Percentiles rank a stretch among this genome's conserved stretches.
phyloP scores from a whole-genome alignment of 495 filamentous ascomycete species.

The Penicillium waksmanii region DNA sequence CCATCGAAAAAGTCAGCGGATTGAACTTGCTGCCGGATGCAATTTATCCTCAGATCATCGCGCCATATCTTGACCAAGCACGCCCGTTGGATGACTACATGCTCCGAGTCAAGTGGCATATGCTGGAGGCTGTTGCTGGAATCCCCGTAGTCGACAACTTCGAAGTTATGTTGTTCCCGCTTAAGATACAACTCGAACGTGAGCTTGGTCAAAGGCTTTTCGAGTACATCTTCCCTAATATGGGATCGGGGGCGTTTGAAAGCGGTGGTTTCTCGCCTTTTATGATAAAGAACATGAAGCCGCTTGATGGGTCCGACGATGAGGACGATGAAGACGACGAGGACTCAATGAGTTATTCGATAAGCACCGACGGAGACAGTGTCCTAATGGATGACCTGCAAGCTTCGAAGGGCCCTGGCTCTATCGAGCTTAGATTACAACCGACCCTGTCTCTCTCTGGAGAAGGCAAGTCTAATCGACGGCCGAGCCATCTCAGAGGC shows the following conservation, averaged over 20 bases:
- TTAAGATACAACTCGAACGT: constrained; percentile 91
- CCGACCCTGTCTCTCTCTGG: constrained; percentile 73
- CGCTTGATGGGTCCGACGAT: constrained; percentile 60
- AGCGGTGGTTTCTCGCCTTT: constrained; percentile 78
- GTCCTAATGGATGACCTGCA: constrained; percentile 40
- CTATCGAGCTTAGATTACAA: constrained; percentile 75
- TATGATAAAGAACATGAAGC: constrained; percentile 76
- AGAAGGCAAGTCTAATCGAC: constrained; percentile 42
- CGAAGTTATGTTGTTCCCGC: constrained; percentile 88
- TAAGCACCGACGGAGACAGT: constrained; percentile 32
- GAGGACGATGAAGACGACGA: constrained; percentile 49
- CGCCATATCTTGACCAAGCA: constrained; percentile 76
- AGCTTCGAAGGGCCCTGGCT: constrained; percentile 58
- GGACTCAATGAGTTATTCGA: constrained; percentile 31
- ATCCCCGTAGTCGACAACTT: constrained; percentile 98
- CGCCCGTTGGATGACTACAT: constrained; percentile 67
- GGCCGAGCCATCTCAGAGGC: constrained; percentile 48
- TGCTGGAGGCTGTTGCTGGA: constrained; percentile 96
- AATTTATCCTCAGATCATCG: constrained; percentile 93
- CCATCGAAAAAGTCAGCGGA: constrained; percentile 81
- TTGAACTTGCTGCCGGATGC: constrained; percentile 88
- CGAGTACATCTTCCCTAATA: constrained; percentile 95
- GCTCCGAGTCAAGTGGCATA: constrained; percentile 93
- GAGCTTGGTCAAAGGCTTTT: constrained; percentile 94
- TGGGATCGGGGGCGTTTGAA: constrained; percentile 59